phyloP scores from a whole-genome alignment of 2,329 filamentous ascomycete genomes.

The Phyllosticta capitalensis region DNA sequence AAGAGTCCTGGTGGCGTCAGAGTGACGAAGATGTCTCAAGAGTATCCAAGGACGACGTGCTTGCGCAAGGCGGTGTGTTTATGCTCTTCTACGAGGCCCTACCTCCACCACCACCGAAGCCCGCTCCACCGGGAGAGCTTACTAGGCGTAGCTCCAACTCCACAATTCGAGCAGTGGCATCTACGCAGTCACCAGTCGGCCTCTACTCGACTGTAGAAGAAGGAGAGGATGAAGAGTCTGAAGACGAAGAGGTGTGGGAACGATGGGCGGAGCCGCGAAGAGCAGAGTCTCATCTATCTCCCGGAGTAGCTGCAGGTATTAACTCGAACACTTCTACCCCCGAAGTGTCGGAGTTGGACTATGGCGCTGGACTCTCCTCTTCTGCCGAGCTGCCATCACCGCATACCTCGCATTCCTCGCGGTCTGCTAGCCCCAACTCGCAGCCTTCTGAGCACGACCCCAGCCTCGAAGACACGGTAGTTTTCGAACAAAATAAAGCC shows the following conservation, averaged over 20 bases:
- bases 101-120: background rate
- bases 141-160: constrained; percentile 5
- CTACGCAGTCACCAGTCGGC: background rate
- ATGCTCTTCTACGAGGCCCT: constrained; percentile 85
- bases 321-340: constrained; percentile 2
- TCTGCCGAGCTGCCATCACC: background rate
- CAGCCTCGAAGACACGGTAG: constrained; percentile 1
- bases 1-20: constrained; percentile 69
- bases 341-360: constrained; percentile 3
- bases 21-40: constrained; percentile 79
- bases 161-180: constrained; percentile 5
- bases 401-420: background rate
- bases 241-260: background rate
- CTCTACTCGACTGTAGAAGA: constrained; percentile 6
- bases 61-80: constrained; percentile 74
- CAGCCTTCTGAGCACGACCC: background rate
- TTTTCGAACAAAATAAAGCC: background rate
- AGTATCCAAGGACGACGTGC: constrained; percentile 63
- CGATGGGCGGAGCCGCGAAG: background rate
- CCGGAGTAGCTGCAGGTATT: background rate
- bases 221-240: constrained; percentile 3
- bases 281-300: background rate
- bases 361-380: background rate
- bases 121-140: background rate
- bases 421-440: background rate